phyloP scores from a whole-genome alignment of 495 filamentous ascomycete species.

The Clavariopsis aquatica region DNA sequence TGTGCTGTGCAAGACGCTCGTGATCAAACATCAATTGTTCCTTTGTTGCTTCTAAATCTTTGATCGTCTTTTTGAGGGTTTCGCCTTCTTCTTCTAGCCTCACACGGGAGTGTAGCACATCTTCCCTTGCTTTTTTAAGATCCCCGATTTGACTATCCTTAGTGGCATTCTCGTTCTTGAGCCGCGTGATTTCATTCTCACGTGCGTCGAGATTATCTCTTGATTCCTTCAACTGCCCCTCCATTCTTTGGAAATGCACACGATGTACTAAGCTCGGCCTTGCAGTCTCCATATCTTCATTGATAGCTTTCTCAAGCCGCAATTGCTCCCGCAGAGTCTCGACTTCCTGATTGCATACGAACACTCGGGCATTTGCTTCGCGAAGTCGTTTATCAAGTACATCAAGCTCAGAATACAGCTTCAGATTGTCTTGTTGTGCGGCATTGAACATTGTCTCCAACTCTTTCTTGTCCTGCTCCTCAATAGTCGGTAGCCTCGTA shows the following conservation, averaged over 20 bases:
- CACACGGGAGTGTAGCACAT: background rate
- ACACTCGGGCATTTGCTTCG: constrained; percentile 11
- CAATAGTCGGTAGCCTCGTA: constrained; percentile 20
- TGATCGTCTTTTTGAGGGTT: constrained; percentile 11
- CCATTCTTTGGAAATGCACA: constrained; percentile 29
- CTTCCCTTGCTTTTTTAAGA: constrained; percentile 4
- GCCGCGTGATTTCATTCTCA: constrained; percentile 9
- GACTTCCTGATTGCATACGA: constrained; percentile 14
- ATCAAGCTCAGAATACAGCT: constrained; percentile 23
- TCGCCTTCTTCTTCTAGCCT: constrained; percentile 15
- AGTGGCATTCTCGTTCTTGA: background rate
- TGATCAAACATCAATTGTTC: constrained; percentile 30
- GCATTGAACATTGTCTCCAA: constrained; percentile 31
- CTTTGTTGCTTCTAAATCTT: constrained; percentile 24
- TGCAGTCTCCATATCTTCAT: constrained; percentile 29
- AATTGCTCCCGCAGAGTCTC: constrained; percentile 15
- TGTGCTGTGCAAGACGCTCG: constrained; percentile 24
- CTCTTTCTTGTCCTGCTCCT: constrained; percentile 24
- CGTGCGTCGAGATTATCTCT: constrained; percentile 3
- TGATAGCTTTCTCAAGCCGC: constrained; percentile 25
- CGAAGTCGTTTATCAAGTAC: constrained; percentile 18
- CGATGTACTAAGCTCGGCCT: constrained; percentile 27
- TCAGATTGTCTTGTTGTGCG: constrained; percentile 28
- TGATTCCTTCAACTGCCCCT: constrained; percentile 22
- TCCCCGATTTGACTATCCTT: background rate